These are phyloP conservation scores for Umbelopsis sp. DNA, from an alignment of 371 early-diverging fungal genomes.

Conservation along the genomic window DNA sequence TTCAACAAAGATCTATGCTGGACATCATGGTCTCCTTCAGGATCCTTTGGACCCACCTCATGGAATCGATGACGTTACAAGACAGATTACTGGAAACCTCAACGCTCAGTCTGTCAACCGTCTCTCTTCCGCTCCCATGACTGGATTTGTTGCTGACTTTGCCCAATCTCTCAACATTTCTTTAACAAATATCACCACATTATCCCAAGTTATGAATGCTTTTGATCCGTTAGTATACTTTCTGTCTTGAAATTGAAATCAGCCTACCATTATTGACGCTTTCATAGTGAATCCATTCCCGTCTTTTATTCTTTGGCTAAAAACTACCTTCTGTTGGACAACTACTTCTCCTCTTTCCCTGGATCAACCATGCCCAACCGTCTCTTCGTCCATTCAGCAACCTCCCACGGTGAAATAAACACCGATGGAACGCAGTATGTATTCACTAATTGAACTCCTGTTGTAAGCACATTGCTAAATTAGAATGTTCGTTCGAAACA, in stretches of 20 bases:
- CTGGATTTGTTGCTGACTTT: conserved; percentile 34
- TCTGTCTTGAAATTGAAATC: not conserved
- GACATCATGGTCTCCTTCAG: conserved; percentile 25
- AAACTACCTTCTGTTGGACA: conserved; percentile 33
- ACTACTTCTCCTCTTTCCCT: conserved; percentile 35
- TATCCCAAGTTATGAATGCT: conserved; percentile 34
- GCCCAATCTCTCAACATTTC: conserved; percentile 20
- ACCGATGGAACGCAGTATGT: not conserved
- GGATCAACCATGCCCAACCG: conserved; percentile 43
- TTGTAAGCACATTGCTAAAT: no score
- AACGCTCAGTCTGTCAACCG: conserved; percentile 20
- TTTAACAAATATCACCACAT: conserved; percentile 23
- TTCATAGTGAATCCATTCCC: conserved; percentile 23
- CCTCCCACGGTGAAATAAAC: conserved; percentile 26
- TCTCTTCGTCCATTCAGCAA: conserved; percentile 33
- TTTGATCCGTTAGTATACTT: conserved; percentile 24
- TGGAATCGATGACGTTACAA: conserved; percentile 23
- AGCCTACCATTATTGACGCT: not conserved
- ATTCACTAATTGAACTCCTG: no score
- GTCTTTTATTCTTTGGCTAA: conserved; percentile 35
- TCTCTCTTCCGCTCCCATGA: conserved; percentile 27
- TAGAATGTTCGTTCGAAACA: not conserved
- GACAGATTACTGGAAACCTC: conserved; percentile 29
- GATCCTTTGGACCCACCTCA: conserved; percentile 36
- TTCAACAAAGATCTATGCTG: conserved; percentile 29